These are phyloP conservation scores for Rosellinia necatrix DNA, from an alignment of 2,329 filamentous ascomycete species.

Conservation along the genomic window DNA sequence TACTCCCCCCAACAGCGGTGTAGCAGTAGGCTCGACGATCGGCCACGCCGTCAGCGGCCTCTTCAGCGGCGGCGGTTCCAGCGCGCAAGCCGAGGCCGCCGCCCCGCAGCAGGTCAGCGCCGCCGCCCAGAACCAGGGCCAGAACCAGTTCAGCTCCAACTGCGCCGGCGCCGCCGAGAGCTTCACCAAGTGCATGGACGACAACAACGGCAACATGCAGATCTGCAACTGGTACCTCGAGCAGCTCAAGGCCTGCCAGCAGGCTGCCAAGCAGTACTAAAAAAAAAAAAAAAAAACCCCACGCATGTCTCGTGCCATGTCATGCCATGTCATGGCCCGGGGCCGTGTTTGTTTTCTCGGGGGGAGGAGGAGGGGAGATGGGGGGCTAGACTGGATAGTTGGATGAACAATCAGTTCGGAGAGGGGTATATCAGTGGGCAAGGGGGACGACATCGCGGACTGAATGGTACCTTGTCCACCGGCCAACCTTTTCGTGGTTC, in stretches of 20 bases:
- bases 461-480: not conserved
- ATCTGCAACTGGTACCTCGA: slow-evolving; percentile 99
- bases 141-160: slow-evolving; percentile 64
- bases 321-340: no score
- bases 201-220: slow-evolving; percentile 89
- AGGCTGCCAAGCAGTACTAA: slow-evolving; percentile 75
- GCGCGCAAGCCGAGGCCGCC: slow-evolving; percentile 58
- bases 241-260: slow-evolving; percentile 90
- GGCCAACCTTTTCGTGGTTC: not conserved
- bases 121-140: slow-evolving; percentile 50
- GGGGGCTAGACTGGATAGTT: not conserved
- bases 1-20: slow-evolving; percentile 75
- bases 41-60: slow-evolving; percentile 91
- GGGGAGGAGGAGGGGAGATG: not conserved
- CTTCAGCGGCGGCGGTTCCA: slow-evolving; percentile 79
- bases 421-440: not conserved
- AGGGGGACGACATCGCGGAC: not conserved
- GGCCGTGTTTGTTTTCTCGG: no score
- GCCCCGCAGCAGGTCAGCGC: slow-evolving; percentile 54
- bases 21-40: slow-evolving; percentile 92
- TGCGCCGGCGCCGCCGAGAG: slow-evolving; percentile 80
- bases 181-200: slow-evolving; percentile 97
- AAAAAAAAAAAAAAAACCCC: no score
- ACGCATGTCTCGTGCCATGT: no score
- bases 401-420: no score